Percentiles rank a stretch among this genome's conserved stretches.
Evolutionary conservation across 2,329 filamentous ascomycete species (phyloP).

Genomic region (Trichoderma arundinaceum): DNA sequence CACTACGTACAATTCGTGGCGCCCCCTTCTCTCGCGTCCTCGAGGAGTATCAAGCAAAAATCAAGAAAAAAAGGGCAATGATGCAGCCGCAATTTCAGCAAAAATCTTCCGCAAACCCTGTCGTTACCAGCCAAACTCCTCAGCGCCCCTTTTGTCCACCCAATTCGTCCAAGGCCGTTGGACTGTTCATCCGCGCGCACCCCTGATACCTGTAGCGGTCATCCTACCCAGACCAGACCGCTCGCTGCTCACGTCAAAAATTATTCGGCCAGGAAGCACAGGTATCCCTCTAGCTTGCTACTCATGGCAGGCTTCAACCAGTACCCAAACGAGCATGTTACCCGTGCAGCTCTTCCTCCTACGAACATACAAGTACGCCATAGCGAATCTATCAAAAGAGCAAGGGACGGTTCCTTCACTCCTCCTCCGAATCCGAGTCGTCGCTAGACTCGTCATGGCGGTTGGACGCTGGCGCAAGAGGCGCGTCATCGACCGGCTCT

Average conservation of each 20-base stretch:
- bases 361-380: not conserved
- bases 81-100: conserved; percentile 27
- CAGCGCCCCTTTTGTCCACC: conserved; percentile 30
- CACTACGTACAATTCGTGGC: conserved; percentile 33
- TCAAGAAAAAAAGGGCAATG: conserved; percentile 7
- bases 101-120: conserved; percentile 26
- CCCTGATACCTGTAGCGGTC: not conserved
- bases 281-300: conserved; percentile 11
- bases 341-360: conserved; percentile 1
- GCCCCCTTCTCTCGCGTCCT: conserved; percentile 25
- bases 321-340: conserved; percentile 17
- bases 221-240: not conserved
- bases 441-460: conserved; percentile 47
- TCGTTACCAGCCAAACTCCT: conserved; percentile 32
- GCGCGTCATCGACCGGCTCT: conserved; percentile 41
- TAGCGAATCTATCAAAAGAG: conserved; percentile 1
- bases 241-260: conserved; percentile 2
- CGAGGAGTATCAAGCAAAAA: conserved; percentile 26
- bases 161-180: conserved; percentile 15
- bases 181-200: not conserved
- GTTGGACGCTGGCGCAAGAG: conserved; percentile 40
- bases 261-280: conserved; percentile 19
- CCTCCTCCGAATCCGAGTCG: conserved; percentile 56
- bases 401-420: conserved; percentile 42
- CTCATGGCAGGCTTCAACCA: not conserved